Percentiles rank a stretch among this genome's conserved stretches.
Evolutionary conservation across 2,329 filamentous ascomycete genomes (phyloP).

Genomic region (Akanthomyces uredinophilus): DNA sequence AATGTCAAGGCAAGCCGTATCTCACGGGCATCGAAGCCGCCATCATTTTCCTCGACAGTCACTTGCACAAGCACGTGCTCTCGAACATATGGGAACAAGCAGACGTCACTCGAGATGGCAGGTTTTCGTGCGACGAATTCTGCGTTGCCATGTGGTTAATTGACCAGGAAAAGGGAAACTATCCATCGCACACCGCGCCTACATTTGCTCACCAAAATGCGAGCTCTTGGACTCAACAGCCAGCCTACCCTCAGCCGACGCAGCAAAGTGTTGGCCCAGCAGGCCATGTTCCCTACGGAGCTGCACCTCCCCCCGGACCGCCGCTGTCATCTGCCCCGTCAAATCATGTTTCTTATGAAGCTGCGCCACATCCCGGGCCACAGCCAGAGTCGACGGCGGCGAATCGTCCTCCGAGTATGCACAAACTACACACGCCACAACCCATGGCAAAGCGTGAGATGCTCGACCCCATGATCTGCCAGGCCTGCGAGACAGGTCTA

Average conservation of each 20-base stretch:
- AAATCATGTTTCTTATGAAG: not conserved
- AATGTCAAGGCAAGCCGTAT: conserved; percentile 13
- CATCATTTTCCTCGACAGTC: conserved; percentile 18
- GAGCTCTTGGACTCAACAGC: not conserved
- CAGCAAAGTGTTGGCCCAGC: not conserved
- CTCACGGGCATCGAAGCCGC: conserved; percentile 21
- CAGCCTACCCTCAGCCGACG: not conserved
- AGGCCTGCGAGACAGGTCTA: conserved; percentile 11
- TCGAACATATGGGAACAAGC: conserved; percentile 22
- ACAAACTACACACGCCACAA: not conserved
- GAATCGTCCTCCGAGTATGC: not conserved
- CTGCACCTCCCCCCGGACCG: too few species aligned
- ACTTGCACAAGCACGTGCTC: conserved; percentile 17
- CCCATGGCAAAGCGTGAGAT: conserved; percentile 4
- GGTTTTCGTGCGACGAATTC: conserved; percentile 21
- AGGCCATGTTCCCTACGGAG: not conserved
- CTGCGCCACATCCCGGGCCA: not conserved
- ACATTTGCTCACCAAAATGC: not conserved
- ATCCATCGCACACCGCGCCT: not conserved
- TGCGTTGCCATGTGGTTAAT: conserved; percentile 22
- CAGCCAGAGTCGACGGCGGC: not conserved
- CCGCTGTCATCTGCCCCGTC: not conserved
- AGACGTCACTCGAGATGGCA: conserved; percentile 20
- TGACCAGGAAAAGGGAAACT: conserved; percentile 11
- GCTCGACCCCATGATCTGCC: conserved; percentile 14